Percentiles rank a stretch among this genome's conserved stretches.
Evolutionary conservation across 2,329 filamentous ascomycete genomes (phyloP).

Genomic region (Aspergillus alliaceus): DNA sequence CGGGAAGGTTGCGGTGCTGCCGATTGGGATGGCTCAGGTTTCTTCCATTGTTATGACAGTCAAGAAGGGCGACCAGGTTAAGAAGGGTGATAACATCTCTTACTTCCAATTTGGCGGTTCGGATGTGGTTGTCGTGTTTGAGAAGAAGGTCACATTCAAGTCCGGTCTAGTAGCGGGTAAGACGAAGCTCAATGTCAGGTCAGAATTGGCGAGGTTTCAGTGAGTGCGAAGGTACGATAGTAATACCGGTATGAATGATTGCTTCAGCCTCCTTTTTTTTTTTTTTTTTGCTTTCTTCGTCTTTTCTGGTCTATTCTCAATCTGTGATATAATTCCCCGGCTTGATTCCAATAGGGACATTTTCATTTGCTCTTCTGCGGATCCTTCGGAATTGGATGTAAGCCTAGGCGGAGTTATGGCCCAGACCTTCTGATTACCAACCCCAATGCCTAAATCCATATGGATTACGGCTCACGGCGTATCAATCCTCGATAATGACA

Average conservation of each 20-base stretch:
- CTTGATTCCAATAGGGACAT: not conserved
- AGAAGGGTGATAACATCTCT: constrained; percentile 46
- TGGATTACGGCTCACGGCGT: too few species aligned
- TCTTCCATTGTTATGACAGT: constrained; percentile 39
- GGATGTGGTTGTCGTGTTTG: constrained; percentile 44
- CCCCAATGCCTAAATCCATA: not conserved
- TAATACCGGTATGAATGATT: too few species aligned
- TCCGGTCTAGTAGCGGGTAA: not conserved
- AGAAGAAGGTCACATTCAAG: constrained; percentile 18
- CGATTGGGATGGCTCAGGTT: constrained; percentile 48
- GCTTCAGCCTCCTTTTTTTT: too few species aligned
- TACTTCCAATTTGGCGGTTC: constrained; percentile 48
- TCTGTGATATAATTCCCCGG: not conserved
- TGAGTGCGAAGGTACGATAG: too few species aligned
- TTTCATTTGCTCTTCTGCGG: not conserved
- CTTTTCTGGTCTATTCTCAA: not conserved
- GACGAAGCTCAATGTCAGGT: constrained; percentile 8
- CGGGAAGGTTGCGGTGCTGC: constrained; percentile 44
- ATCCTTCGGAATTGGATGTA: not conserved
- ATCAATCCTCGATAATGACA: not conserved
- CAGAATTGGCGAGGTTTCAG: constrained; percentile 1
- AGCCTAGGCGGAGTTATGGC: too few species aligned
- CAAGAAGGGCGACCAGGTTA: constrained; percentile 18
- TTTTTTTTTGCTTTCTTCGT: too few species aligned
- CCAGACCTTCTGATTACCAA: not conserved